A percentile compares a stretch with the other conserved stretches of the same genome.
Evolutionary conservation across 176 grass and related monocot species (phyloP).

Genomic region (Rhynchospora breviuscula): DNA sequence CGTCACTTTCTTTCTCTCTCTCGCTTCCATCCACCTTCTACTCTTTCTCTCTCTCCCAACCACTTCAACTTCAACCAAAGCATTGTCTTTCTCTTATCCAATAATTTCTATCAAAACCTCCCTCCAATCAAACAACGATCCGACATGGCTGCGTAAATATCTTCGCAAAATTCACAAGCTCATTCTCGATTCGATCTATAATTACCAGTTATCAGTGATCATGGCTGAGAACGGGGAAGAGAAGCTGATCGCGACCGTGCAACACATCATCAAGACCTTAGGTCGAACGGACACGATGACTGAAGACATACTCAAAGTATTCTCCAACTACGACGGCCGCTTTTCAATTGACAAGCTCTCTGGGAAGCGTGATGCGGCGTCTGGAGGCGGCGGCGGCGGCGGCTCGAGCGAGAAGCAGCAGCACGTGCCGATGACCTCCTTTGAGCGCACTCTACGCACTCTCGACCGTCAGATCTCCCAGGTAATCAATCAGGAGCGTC

Average conservation of each 20-base stretch:
- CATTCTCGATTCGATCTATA: neutral
- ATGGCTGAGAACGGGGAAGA: slow-evolving; percentile 99
- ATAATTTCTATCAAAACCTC: slow-evolving; percentile 24
- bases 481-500: slow-evolving; percentile 62
- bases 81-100: neutral
- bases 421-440: slow-evolving; percentile 41
- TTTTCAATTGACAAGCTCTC: slow-evolving; percentile 81
- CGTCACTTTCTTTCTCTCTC: neutral
- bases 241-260: slow-evolving; percentile 87
- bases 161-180: neutral
- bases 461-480: slow-evolving; percentile 96
- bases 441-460: slow-evolving; percentile 82
- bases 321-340: slow-evolving; percentile 87
- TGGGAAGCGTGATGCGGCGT: slow-evolving; percentile 31
- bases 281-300: slow-evolving; percentile 86
- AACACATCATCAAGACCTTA: slow-evolving; percentile 82
- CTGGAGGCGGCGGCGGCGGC: slow-evolving; percentile 23
- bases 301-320: slow-evolving; percentile 90
- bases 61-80: slow-evolving; percentile 14
- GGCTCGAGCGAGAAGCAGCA: slow-evolving; percentile 17
- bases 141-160: neutral
- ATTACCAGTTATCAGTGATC: neutral
- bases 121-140: slow-evolving; percentile 15
- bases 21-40: neutral
- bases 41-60: neutral